Conservation (phyloP, 495 filamentous ascomycete genomes). For the Neurospora sp. region DNA sequence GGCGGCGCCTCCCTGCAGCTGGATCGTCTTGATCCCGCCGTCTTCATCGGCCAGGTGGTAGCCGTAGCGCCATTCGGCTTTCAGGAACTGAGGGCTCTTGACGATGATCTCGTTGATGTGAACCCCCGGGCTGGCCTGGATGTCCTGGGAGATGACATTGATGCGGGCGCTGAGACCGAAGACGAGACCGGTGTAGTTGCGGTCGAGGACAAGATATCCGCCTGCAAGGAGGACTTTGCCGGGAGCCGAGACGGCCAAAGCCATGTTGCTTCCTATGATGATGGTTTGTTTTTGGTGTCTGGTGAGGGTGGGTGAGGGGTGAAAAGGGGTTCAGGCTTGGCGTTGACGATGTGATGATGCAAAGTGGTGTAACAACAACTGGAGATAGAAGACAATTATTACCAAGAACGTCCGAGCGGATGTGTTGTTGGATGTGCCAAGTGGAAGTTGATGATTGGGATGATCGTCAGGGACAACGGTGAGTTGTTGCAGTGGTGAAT, state of each 20-base stretch:
- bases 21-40: constrained; percentile 68
- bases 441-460: neutral
- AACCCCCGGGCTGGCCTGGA: constrained; percentile 45
- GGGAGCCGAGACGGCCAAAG: constrained; percentile 73
- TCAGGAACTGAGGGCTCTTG: constrained; percentile 79
- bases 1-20: constrained; percentile 52
- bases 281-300: constrained; percentile 1
- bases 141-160: constrained; percentile 67
- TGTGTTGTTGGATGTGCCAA: neutral
- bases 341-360: neutral
- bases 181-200: constrained; percentile 76
- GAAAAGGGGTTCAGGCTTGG: neutral
- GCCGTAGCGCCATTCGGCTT: constrained; percentile 78
- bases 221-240: constrained; percentile 93
- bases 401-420: neutral
- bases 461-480: neutral
- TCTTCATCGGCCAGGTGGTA: constrained; percentile 55
- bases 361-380: neutral
- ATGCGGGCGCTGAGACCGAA: constrained; percentile 93
- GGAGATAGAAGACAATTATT: neutral
- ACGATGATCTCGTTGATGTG: constrained; percentile 65
- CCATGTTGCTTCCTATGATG: constrained; percentile 13
- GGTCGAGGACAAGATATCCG: constrained; percentile 90
- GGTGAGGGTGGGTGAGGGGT: neutral
- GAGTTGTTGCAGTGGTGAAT: neutral